Conservation (phyloP, 192 early-diverging fungal genomes). For the Chytriomyces confervae region DNA sequence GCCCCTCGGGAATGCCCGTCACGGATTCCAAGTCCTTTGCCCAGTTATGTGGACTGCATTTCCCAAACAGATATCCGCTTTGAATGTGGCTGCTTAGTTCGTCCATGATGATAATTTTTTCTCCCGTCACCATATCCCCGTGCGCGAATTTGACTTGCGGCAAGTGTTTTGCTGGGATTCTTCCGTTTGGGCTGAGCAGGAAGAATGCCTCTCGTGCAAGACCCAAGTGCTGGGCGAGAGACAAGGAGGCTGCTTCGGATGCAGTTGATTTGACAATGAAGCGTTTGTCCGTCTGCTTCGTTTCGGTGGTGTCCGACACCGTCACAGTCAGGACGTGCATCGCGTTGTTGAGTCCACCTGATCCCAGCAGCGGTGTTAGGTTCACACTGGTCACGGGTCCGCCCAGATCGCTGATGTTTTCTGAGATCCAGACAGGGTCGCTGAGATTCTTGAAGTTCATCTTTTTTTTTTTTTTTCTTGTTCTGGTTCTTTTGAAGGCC, state of each 20-base stretch:
- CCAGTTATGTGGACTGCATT: conserved; percentile 19
- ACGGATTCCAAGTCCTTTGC: conserved; percentile 1
- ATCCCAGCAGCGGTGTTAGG: too few species aligned
- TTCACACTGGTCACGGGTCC: too few species aligned
- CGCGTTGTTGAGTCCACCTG: too few species aligned
- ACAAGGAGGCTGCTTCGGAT: neutral
- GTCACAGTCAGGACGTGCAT: too few species aligned
- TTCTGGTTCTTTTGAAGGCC: too few species aligned
- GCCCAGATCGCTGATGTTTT: too few species aligned
- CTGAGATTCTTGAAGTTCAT: too few species aligned
- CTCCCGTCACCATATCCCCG: conserved; percentile 12
- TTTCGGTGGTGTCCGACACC: too few species aligned
- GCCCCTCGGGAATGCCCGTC: neutral
- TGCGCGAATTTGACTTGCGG: neutral
- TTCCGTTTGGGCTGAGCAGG: neutral
- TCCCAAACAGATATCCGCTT: conserved; percentile 12
- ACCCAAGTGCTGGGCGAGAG: neutral
- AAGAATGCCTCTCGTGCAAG: conserved; percentile 21
- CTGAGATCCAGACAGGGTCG: too few species aligned
- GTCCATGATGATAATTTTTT: conserved; percentile 4
- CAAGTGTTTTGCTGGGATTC: neutral
- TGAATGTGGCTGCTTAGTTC: neutral
- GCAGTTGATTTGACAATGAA: neutral
- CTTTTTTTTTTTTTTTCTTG: too few species aligned
- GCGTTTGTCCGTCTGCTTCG: too few species aligned